Percentiles rank a stretch among this genome's conserved stretches.
phyloP scores from a whole-genome alignment of 73 alveolate genomes.

The Symbiodinium natans region DNA sequence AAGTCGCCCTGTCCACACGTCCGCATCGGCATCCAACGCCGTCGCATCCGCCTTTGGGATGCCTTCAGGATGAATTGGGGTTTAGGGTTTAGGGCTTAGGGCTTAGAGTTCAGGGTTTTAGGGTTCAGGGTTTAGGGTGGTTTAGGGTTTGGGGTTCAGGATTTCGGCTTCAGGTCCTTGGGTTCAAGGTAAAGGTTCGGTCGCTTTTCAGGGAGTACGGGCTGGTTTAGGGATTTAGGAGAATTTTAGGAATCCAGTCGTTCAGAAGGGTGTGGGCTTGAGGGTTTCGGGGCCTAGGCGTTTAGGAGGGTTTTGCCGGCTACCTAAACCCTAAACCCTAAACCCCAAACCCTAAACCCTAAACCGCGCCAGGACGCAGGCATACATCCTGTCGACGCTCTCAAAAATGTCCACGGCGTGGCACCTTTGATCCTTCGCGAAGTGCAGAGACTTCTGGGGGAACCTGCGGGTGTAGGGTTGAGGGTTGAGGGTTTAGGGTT shows the following conservation, averaged over 20 bases:
- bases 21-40: background rate
- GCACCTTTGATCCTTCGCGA: constrained; percentile 50
- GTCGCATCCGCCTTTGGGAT: background rate
- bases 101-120: too few species aligned
- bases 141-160: background rate
- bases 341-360: too few species aligned
- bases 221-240: too few species aligned
- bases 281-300: too few species aligned
- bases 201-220: too few species aligned
- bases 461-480: background rate
- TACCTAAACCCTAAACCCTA: too few species aligned
- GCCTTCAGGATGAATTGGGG: background rate
- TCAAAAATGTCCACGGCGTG: constrained; percentile 78
- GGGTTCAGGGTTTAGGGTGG: background rate
- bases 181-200: background rate
- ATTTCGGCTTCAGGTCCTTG: background rate
- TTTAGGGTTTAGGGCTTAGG: background rate
- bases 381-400: constrained; percentile 69
- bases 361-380: constrained; percentile 39
- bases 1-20: background rate
- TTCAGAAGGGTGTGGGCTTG: too few species aligned
- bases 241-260: too few species aligned
- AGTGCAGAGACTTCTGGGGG: background rate
- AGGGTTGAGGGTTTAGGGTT: background rate
- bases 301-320: too few species aligned